Percentiles rank a stretch among this genome's conserved stretches.
phyloP scores from a whole-genome alignment of 352 stramenopile species.

The Elongisporangium prolatum region DNA sequence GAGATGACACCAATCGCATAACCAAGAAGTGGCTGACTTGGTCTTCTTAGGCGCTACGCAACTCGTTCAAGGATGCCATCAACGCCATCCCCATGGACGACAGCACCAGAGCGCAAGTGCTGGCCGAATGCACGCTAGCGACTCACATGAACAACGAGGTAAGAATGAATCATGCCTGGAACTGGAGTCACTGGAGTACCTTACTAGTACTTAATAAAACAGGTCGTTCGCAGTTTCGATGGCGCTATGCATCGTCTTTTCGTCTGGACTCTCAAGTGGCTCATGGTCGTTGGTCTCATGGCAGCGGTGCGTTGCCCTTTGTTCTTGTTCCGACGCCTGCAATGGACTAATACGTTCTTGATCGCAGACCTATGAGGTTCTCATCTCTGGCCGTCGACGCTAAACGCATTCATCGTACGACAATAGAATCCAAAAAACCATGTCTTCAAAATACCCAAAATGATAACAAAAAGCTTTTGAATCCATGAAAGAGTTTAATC shows the following conservation, averaged over 20 bases:
- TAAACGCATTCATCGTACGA: background rate
- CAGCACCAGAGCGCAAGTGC: conserved; percentile 36
- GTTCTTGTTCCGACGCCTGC: no score
- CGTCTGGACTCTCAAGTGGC: conserved; percentile 58
- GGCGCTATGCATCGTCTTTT: conserved; percentile 36
- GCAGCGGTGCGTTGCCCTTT: conserved; percentile 29
- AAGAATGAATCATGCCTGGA: background rate
- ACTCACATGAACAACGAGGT: conserved; percentile 76
- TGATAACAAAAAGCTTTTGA: no score
- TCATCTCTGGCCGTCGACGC: background rate
- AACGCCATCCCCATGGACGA: conserved; percentile 39
- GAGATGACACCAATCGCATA: background rate
- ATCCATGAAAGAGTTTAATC: no score
- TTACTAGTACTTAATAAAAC: background rate
- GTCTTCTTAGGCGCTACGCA: conserved; percentile 29
- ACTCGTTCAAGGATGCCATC: conserved; percentile 56
- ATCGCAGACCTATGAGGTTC: background rate
- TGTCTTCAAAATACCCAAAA: background rate
- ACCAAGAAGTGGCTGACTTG: no score
- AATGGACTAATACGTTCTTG: background rate
- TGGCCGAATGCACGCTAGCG: conserved; percentile 44
- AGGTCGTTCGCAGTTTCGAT: conserved; percentile 67
- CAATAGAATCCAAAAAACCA: background rate
- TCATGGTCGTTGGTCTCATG: conserved; percentile 43
- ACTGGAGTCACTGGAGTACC: background rate